These are phyloP conservation scores for Lactifluus echinatus DNA, from an alignment of 768 basidiomycete species.

Conservation along the genomic window DNA sequence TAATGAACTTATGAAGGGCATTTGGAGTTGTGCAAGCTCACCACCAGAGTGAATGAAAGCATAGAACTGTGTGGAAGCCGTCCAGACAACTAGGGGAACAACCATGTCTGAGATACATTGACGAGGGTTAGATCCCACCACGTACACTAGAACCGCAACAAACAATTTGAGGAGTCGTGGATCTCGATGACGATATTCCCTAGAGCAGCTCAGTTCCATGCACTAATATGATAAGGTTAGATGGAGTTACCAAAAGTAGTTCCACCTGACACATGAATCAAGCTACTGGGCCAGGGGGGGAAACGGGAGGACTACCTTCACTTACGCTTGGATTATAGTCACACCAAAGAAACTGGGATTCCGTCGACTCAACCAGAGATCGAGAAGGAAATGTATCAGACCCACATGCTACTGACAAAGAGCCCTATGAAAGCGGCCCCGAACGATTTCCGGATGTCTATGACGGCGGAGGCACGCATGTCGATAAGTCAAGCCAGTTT, in stretches of 20 bases:
- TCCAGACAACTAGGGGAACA: constrained; percentile 31
- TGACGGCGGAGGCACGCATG: not conserved
- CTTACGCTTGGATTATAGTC: constrained; percentile 3
- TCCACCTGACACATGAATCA: not conserved
- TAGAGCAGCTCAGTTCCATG: not conserved
- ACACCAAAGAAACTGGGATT: not conserved
- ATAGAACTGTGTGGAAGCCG: constrained; percentile 37
- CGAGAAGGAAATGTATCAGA: not conserved
- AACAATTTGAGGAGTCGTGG: not conserved
- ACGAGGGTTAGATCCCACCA: not conserved
- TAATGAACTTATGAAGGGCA: not conserved
- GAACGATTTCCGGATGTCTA: not conserved
- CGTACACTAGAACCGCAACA: not conserved
- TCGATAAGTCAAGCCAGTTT: no score
- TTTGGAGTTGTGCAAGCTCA: constrained; percentile 19
- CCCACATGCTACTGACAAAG: constrained; percentile 1
- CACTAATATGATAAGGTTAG: no score
- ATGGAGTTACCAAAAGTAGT: not conserved
- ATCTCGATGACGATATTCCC: not conserved
- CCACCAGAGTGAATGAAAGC: constrained; percentile 40
- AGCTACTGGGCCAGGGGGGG: not conserved
- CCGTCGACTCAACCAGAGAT: not conserved
- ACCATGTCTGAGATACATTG: not conserved
- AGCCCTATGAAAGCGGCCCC: constrained; percentile 1
- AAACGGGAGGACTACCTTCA: not conserved